Evolutionary conservation across 148 eudicot genomes (phyloP).

Genomic region (Chenopodium album): DNA sequence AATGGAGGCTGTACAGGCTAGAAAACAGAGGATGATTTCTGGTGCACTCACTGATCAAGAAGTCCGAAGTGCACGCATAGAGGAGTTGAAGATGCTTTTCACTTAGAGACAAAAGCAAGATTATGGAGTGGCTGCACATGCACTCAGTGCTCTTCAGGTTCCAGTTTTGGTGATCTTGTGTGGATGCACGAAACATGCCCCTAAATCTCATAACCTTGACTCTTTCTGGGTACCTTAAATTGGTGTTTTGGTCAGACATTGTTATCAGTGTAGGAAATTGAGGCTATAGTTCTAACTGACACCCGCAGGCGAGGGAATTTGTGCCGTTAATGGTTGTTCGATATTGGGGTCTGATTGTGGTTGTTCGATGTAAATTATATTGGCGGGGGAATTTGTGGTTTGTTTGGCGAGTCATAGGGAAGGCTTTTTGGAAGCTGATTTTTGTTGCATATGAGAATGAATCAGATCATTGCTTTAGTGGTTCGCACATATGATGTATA

Average conservation of each 20-base stretch:
- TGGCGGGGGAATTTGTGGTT: not conserved
- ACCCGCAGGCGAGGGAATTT: slow-evolving; percentile 5
- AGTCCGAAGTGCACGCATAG: slow-evolving; percentile 87
- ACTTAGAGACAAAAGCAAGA: slow-evolving; percentile 31
- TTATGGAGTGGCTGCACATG: not conserved
- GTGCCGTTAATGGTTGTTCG: slow-evolving; percentile 11
- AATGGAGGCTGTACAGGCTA: slow-evolving; percentile 97
- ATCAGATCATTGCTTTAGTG: not conserved
- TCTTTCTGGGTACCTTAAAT: not conserved
- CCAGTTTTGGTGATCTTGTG: not conserved
- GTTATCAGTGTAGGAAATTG: not conserved
- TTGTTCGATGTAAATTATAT: no score
- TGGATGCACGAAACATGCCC: not conserved
- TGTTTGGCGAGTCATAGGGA: not conserved
- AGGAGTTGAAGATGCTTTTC: slow-evolving; percentile 96
- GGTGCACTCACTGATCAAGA: slow-evolving; percentile 98
- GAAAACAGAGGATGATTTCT: slow-evolving; percentile 90
- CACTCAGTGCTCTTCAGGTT: not conserved
- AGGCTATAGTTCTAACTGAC: not conserved
- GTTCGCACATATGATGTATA: slow-evolving; percentile 12
- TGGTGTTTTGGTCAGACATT: not conserved
- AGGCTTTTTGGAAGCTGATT: not conserved
- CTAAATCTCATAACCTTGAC: not conserved
- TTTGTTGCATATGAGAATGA: not conserved
- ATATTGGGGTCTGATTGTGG: not conserved